Percentiles rank a stretch among this genome's conserved stretches.
Evolutionary conservation across 345 rosid genomes (phyloP).

Genomic region (Salix koriyanagi): DNA sequence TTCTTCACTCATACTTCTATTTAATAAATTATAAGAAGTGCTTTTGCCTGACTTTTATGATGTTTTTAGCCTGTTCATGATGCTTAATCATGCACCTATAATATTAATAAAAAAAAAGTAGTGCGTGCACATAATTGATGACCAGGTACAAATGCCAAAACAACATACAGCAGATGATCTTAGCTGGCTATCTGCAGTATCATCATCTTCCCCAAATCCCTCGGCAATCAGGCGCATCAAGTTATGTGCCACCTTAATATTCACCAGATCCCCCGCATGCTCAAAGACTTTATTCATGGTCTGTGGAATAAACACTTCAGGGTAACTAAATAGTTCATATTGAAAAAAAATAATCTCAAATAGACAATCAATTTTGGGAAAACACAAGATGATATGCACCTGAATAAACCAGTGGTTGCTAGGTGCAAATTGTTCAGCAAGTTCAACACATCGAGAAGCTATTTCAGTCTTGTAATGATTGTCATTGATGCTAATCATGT

Average conservation of each 20-base stretch:
- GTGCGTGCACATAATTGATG: background rate
- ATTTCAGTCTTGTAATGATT: constrained; percentile 96
- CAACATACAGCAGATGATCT: constrained; percentile 90
- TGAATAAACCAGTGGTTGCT: constrained; percentile 98
- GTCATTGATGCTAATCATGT: constrained; percentile 90
- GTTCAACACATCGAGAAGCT: constrained; percentile 92
- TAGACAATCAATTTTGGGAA: background rate
- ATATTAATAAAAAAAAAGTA: background rate
- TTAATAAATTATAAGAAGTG: background rate
- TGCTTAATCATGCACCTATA: background rate
- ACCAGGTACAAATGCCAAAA: constrained; percentile 17
- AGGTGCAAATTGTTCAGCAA: constrained; percentile 98
- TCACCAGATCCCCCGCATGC: constrained; percentile 97
- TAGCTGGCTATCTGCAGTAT: constrained; percentile 75
- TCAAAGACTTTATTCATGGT: constrained; percentile 94
- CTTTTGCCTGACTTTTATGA: background rate
- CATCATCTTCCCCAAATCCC: constrained; percentile 95
- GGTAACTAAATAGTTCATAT: constrained; percentile 11
- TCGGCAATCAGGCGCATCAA: constrained; percentile 94
- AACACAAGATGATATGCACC: constrained; percentile 40
- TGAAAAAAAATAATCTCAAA: background rate
- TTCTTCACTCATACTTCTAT: background rate
- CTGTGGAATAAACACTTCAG: constrained; percentile 37
- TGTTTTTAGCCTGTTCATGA: background rate
- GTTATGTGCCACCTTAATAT: constrained; percentile 90